Base-by-base conservation (phyloP, 2,329 filamentous ascomycete genomes). In the Paecilomyces sp. region DNA sequence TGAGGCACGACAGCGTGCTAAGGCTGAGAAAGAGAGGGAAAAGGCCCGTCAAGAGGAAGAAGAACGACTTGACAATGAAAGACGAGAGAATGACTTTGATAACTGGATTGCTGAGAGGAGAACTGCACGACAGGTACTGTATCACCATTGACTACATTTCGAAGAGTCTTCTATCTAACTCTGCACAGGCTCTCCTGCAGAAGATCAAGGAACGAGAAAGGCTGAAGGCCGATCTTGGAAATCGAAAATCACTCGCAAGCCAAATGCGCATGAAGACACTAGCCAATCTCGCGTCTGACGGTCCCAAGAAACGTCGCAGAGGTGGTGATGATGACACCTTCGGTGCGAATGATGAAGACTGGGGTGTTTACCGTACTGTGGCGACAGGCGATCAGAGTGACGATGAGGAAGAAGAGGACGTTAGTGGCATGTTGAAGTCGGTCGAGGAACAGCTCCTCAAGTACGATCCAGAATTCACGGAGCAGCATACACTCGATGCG, bases 221-320 rank as follows among this genome's bases (percentile, higher is more conserved):
- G 18, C 84, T 97, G 62, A 97, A 96, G 77, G 91, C 92, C 52
- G 94, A 99, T 70, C 84, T 97, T 1, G 92, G 93, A 59, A 97
- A 97, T 76, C 90, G 94, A 70, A 99, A 99, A 75, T 97, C 92
- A 0, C 86, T 97, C 22, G 94, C 94, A 8, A 94, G 90, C 60
- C 93, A 97, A 75, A 95, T 96, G 77, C 90, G 94, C 63, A 99
- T 99, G 94, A 97, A 97, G 78, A 93, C 88, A 56, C 92, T 99
- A 60, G 94, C 94, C 61, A 97, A 96, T 70, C 87, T 99, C 1
- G 94, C 94, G 2, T 92, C 93, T 0, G 94, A 99, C 74, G 87
- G 85, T 5, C 92, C 93, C 6, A 81, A 81, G 64, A 92, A 92
- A 73, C 95, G 96, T 75, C 85, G 93, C 13, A 87, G 92, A 18